Conservation (phyloP, 176 grass and related monocot genomes). For the Pontederia paniculata region DNA sequence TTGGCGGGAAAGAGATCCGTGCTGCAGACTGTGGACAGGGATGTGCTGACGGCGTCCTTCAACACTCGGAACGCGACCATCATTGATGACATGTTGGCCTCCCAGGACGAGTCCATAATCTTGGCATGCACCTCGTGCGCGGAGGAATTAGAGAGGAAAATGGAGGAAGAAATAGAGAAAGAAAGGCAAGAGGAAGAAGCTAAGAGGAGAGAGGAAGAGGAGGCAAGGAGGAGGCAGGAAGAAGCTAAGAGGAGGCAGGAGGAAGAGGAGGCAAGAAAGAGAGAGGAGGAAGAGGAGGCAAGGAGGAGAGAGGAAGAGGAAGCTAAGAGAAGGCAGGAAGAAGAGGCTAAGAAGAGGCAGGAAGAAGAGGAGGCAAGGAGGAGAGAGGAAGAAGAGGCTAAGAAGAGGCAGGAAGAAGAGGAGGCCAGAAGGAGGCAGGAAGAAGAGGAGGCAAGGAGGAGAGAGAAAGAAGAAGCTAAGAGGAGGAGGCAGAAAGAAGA, state of each 20-base stretch:
- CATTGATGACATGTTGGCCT: constrained; percentile 36
- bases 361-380: background rate
- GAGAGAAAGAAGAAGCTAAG: background rate
- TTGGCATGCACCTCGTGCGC: constrained; percentile 65
- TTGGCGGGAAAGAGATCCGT: constrained; percentile 42
- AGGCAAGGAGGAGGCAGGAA: background rate
- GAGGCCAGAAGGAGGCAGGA: background rate
- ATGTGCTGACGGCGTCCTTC: constrained; percentile 36
- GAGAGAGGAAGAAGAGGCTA: background rate
- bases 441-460: background rate
- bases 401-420: background rate
- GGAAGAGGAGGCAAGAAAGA: background rate
- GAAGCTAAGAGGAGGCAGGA: background rate
- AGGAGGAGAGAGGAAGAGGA: background rate
- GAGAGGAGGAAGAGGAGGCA: background rate
- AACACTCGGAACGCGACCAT: constrained; percentile 29
- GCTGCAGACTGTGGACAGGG: constrained; percentile 39
- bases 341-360: background rate
- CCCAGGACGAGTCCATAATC: constrained; percentile 40
- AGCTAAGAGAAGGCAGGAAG: background rate
- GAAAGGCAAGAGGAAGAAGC: constrained; percentile 3
- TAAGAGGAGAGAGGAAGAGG: background rate
- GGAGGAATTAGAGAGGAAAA: constrained; percentile 45
- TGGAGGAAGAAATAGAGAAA: background rate
- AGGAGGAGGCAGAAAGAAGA: background rate